Percentiles rank a stretch among this genome's conserved stretches.
Conservation (phyloP, 805 yeast species). For the Teunomyces stri region DNA sequence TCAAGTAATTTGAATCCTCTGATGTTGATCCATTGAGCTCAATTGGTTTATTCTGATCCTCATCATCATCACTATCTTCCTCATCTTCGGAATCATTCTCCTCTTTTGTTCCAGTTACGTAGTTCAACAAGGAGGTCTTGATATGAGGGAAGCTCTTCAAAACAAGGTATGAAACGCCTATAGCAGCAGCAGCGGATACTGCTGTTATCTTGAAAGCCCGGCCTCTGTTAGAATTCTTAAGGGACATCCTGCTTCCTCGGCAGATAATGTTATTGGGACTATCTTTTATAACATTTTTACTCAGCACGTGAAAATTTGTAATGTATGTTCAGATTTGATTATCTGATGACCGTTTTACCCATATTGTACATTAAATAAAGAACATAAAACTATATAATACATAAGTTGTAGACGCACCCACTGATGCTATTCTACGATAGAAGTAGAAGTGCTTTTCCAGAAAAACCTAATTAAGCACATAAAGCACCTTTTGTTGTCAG, state of each 20-base stretch:
- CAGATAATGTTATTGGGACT: neutral
- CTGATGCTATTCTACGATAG: constrained; percentile 1
- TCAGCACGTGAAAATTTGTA: neutral
- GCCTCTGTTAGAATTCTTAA: neutral
- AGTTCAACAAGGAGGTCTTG: constrained; percentile 22
- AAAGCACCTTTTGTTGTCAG: neutral
- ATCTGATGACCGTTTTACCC: neutral
- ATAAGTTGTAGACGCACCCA: constrained; percentile 2
- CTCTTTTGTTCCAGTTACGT: constrained; percentile 19
- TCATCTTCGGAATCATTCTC: constrained; percentile 9
- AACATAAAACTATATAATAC: constrained; percentile 4
- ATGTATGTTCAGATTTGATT: too few species aligned
- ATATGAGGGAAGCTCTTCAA: constrained; percentile 53
- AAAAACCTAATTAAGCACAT: constrained; percentile 1
- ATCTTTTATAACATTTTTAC: neutral
- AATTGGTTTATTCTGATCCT: constrained; percentile 20
- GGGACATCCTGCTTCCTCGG: neutral
- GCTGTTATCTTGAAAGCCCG: constrained; percentile 17
- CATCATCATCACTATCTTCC: constrained; percentile 13
- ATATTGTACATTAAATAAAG: constrained; percentile 4
- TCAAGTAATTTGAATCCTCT: constrained; percentile 1
- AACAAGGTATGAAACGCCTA: constrained; percentile 43
- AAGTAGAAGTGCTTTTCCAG: constrained; percentile 4
- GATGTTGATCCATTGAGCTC: constrained; percentile 10
- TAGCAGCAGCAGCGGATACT: constrained; percentile 38